Base-by-base conservation (phyloP, 2,329 filamentous ascomycete genomes). In the Arthroderma uncinatum region DNA sequence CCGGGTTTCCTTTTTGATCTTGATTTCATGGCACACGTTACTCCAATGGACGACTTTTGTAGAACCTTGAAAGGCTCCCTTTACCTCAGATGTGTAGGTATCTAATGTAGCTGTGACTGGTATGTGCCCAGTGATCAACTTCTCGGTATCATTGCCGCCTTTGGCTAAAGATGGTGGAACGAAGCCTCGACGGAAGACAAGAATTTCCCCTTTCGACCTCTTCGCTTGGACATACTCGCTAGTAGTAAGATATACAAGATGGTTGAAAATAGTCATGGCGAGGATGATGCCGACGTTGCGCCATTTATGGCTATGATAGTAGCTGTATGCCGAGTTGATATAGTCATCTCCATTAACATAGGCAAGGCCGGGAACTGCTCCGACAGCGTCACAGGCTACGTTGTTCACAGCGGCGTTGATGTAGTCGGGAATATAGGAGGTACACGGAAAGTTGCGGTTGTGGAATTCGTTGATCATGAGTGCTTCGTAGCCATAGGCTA, bases 381-480 rank as follows among this genome's bases (percentile, higher is more conserved):
- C 21, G 1, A 71, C 65, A 39, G 84, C 74, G 85, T 89, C 71
- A 68, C 85, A 88, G 12, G 82, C 74, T 23, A 73, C 75, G 65
- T 81, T 61, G 2, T 33, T 52, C 36, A 37, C 4, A 4, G 36
- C 8, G 28, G 59, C 28, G 44, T 63, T 62, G 0, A 66, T 62
- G 59, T 79, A 80, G 1, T 63, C 63, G 2, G 61, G 56, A 14
- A 72, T 71, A 6, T 40, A 52, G 0, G 79, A 77, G 10, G 81
- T 67, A 61, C 79, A 82, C 1, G 53, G 39, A 67, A 85, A 92
- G 0, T 81, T 59, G 14, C 84, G 81, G 58, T 75, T 73, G 63
- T 82, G 70, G 64, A 95, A 95, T 70, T 95, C 90, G 70, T 93
- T 94, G 61, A 87, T 79, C 79, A 91, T 85, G 23, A 93, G 77